Evolutionary conservation across 2,329 filamentous ascomycete species (phyloP).

Genomic region (Trichophyton benhamiae): DNA sequence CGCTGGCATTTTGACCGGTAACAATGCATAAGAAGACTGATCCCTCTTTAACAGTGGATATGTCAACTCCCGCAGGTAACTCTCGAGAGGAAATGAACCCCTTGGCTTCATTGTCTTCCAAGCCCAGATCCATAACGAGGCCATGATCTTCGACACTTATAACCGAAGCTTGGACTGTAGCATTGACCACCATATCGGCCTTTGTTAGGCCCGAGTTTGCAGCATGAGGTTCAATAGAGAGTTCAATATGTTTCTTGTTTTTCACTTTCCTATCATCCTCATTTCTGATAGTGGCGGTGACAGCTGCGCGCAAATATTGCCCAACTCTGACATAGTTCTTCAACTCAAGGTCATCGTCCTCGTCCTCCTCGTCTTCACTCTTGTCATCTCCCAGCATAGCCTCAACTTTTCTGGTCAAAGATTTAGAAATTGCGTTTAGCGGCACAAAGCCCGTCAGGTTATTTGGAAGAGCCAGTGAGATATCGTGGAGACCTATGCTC

Average conservation of each 20-base stretch:
- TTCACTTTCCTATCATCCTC: conserved; percentile 42
- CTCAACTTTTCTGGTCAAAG: conserved; percentile 64
- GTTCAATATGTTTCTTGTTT: conserved; percentile 68
- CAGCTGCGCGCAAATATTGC: conserved; percentile 76
- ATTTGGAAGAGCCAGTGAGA: conserved; percentile 78
- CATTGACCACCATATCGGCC: conserved; percentile 61
- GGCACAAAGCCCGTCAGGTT: conserved; percentile 83
- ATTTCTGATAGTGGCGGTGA: conserved; percentile 61
- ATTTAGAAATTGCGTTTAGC: conserved; percentile 78
- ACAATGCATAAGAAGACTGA: conserved; percentile 75
- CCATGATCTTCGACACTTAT: conserved; percentile 92
- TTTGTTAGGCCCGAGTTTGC: conserved; percentile 63
- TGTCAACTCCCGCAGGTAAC: conserved; percentile 52
- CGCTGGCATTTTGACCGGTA: conserved; percentile 59
- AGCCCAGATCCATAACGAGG: conserved; percentile 79
- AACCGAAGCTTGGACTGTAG: conserved; percentile 76
- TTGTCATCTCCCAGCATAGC: conserved; percentile 47
- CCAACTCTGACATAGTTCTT: conserved; percentile 65
- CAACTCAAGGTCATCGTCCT: conserved; percentile 51
- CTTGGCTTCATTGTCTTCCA: conserved; percentile 49
- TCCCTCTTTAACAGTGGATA: conserved; percentile 64
- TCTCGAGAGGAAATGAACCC: conserved; percentile 83
- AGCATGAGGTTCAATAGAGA: conserved; percentile 68
- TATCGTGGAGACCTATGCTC: conserved; percentile 64
- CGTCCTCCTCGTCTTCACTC: conserved; percentile 43